Evolutionary conservation across 192 early-diverging fungal genomes (phyloP), one percentile per base, ranked within the genome.

Genomic region (Coemansia javaensis): DNA sequence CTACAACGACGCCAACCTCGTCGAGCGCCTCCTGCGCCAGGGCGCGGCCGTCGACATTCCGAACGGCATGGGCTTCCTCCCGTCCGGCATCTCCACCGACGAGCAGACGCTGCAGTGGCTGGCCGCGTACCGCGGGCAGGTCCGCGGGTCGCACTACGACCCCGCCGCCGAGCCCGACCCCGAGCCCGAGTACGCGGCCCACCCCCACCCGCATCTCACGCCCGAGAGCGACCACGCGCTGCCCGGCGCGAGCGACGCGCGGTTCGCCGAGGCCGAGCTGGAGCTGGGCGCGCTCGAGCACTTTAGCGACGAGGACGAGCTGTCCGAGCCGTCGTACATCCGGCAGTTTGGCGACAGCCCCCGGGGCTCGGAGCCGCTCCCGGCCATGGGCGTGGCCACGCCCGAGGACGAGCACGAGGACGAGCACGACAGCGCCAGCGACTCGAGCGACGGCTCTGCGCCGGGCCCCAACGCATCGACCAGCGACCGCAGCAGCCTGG

Each of bases 1-100:
- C 46, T 72, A 73, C 38, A 68, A 73, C 44, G 65, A 78, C 42
- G 63, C 61, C 15, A 68, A 67, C 16, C 25, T 78, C 39, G 77
- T 78, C 3, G 66, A 73, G 43, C 61, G 69, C 3, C 38, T 78
- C 21, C 22, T 78, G 47, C 50, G 61, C 25, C 70, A 74, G 47
- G 77, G 77, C 20, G 77, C 77, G 1, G 69, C 65, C 0, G 58
- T 72, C 14, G 69, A 67, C 23, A 68, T 78, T 21, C 47, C 59
- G 17, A 78, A 78, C 40, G 46, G 56, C 43, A 65, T 78, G 70
- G 70, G 70, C 20, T 67, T 61, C 4, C 24, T 64, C 38, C 75
- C 75, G 1, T 31, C 56, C 10, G 61, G 61, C 23, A 71, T 77
- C 9, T 68, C 75, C 22, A 71, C 71, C 40, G 70, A 74, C 54